Evolutionary conservation across 805 yeast species (phyloP).

Genomic region (Cyberlindnera galapagoensis): DNA sequence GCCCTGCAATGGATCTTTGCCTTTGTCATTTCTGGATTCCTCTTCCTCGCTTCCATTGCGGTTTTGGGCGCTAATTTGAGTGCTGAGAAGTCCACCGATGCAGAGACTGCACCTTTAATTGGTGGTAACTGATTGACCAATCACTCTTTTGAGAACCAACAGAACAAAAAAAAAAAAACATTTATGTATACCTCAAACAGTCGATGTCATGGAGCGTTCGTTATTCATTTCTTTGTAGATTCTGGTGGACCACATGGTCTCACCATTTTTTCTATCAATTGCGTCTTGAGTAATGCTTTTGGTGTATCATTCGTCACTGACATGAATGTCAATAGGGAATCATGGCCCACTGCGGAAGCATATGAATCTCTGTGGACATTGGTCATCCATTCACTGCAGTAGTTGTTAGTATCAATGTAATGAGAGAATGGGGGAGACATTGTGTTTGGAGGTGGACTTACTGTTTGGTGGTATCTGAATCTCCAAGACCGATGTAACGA

Average conservation of each 20-base stretch:
- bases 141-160: no score
- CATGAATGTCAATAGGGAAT: constrained; percentile 44
- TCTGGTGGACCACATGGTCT: constrained; percentile 26
- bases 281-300: constrained; percentile 24
- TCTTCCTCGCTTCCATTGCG: constrained; percentile 44
- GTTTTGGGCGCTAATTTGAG: constrained; percentile 34
- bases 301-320: constrained; percentile 48
- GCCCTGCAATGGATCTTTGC: constrained; percentile 89
- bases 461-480: constrained; percentile 58
- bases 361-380: constrained; percentile 65
- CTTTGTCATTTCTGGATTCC: constrained; percentile 51
- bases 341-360: constrained; percentile 56
- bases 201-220: not conserved
- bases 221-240: constrained; percentile 4
- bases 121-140: no score
- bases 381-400: constrained; percentile 49
- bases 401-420: not conserved
- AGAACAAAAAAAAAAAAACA: no score
- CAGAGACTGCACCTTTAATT: constrained; percentile 35
- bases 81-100: constrained; percentile 9
- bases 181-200: no score
- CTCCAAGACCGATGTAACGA: constrained; percentile 71
- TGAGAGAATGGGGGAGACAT: not conserved
- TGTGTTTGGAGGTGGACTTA: constrained; percentile 5
- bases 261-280: constrained; percentile 35